Evolutionary conservation across 768 basidiomycete genomes (phyloP).

Genomic region (Phallus indusiatus): DNA sequence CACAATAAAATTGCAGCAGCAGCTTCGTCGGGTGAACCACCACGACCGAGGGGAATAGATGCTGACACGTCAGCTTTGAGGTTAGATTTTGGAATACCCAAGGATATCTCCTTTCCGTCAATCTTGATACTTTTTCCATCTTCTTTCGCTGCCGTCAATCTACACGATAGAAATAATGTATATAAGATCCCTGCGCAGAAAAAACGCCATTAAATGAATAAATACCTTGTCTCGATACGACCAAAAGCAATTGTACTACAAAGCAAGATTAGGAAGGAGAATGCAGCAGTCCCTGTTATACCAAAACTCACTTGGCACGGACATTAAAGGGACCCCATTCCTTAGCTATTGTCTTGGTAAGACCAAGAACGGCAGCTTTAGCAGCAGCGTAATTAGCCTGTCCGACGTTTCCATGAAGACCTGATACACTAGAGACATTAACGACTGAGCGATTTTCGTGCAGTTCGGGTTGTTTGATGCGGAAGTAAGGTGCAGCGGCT

Average conservation of each 20-base stretch:
- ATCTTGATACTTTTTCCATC: slow-evolving; percentile 67
- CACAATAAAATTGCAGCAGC: slow-evolving; percentile 70
- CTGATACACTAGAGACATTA: slow-evolving; percentile 76
- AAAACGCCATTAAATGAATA: slow-evolving; percentile 10
- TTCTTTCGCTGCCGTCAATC: slow-evolving; percentile 74
- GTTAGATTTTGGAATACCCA: slow-evolving; percentile 60
- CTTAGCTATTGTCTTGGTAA: slow-evolving; percentile 81
- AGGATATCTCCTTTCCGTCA: slow-evolving; percentile 72
- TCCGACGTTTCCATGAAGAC: slow-evolving; percentile 80
- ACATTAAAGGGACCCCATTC: slow-evolving; percentile 83
- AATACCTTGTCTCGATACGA: slow-evolving; percentile 65
- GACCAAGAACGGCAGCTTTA: slow-evolving; percentile 66
- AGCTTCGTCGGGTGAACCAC: slow-evolving; percentile 66
- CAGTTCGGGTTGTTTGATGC: slow-evolving; percentile 57
- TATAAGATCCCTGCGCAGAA: background rate
- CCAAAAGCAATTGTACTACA: slow-evolving; percentile 59
- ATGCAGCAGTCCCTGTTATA: too few species aligned
- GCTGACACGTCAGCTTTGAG: slow-evolving; percentile 20
- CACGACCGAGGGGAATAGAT: slow-evolving; percentile 58
- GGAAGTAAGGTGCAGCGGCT: slow-evolving; percentile 78
- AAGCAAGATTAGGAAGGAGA: background rate
- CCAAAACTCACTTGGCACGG: slow-evolving; percentile 52
- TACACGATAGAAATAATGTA: slow-evolving; percentile 17
- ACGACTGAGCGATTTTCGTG: slow-evolving; percentile 66
- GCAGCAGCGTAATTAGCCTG: slow-evolving; percentile 78